phyloP scores from a whole-genome alignment of 1,284 basidiomycete genomes.

The Cutaneotrichosporon cutaneum region DNA sequence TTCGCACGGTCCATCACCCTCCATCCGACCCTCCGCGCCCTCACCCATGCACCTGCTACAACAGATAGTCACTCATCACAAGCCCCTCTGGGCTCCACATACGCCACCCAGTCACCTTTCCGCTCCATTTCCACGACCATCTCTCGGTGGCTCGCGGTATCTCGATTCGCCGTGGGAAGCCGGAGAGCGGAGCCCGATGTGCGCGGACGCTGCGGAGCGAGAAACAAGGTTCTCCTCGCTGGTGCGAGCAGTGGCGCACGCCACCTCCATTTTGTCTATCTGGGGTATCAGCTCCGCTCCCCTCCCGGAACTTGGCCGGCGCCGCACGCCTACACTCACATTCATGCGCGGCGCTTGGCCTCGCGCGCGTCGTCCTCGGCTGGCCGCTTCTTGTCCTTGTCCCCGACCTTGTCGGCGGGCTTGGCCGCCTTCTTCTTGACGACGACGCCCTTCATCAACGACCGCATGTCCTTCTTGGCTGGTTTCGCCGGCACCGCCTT shows the following conservation, averaged over 20 bases:
- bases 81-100: no score
- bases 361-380: background rate
- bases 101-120: background rate
- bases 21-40: no score
- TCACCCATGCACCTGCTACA: background rate
- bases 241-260: background rate
- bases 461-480: conserved; percentile 49
- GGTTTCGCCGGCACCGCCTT: conserved; percentile 32
- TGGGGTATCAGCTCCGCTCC: background rate
- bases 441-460: conserved; percentile 51
- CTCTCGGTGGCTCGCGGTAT: background rate
- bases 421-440: conserved; percentile 48
- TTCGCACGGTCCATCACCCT: no score
- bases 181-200: background rate
- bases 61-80: background rate
- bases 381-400: background rate
- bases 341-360: conserved; percentile 8
- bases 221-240: background rate
- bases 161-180: background rate
- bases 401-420: background rate
- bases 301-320: background rate
- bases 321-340: background rate
- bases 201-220: background rate
- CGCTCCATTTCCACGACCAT: background rate
- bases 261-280: background rate